Evolutionary conservation across 2,329 filamentous ascomycete genomes (phyloP), one percentile per base, ranked within the genome.

Genomic region (Diplodia mutila): DNA sequence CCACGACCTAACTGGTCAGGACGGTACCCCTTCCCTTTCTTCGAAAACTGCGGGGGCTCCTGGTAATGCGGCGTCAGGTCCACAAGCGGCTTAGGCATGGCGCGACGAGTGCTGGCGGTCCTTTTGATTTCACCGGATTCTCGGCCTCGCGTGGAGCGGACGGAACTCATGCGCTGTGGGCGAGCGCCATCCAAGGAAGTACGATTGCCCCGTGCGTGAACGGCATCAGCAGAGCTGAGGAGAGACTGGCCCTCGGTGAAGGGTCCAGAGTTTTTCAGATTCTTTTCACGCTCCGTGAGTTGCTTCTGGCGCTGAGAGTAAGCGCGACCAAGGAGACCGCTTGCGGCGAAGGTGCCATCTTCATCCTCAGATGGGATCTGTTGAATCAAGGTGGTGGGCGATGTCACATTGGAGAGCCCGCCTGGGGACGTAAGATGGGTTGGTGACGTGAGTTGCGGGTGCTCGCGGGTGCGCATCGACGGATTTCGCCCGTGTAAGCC

Each of bases 11-110:
- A 66, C 2, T 73, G 72, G 9, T 79, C 78, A 1, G 77, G 77
- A 3, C 72, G 69, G 73, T 76, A 81, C 4, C 86, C 87, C 68
- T 84, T 84, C 18, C 84, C 82, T 59, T 85, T 85, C 55, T 81
- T 82, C 65, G 81, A 78, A 73, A 85, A 84, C 75, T 89, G 83
- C 21, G 89, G 89, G 7, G 89, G 84, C 69, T 91, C 89, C 61
- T 85, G 83, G 73, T 89, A 90, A 59, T 83, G 82, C 0, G 88
- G 87, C 0, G 88, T 89, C 49, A 93, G 83, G 73, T 91, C 90
- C 34, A 93, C 79, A 6, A 93, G 82, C 1, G 91, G 90, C 69
- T 87, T 88, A 2, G 83, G 83, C 72, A 77, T 80, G 18, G 55
- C 63, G 65, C 68, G 71, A 7, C 77, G 76, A 57, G 74, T 78